Evolutionary conservation across 768 basidiomycete species (phyloP).

Genomic region (Gelatoporia subvermispora): DNA sequence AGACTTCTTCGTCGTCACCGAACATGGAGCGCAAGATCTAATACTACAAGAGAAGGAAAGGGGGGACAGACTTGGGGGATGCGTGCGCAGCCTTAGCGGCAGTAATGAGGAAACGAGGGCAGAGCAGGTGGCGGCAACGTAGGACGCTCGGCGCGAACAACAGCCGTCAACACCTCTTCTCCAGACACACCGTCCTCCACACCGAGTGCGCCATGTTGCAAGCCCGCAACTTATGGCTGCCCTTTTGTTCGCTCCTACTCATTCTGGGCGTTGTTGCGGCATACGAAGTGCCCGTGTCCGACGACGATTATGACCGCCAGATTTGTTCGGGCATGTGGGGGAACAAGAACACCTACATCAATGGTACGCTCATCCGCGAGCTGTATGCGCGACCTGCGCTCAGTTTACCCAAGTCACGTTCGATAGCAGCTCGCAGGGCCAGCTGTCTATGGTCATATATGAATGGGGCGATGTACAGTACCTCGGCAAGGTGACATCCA

Average conservation of each 20-base stretch:
- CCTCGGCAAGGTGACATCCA: constrained; percentile 67
- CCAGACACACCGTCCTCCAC: constrained; percentile 10
- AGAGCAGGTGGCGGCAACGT: constrained; percentile 2
- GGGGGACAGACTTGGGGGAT: constrained; percentile 1
- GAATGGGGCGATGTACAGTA: constrained; percentile 89
- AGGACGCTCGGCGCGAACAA: constrained; percentile 8
- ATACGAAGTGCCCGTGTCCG: constrained; percentile 62
- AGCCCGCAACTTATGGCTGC: constrained; percentile 16
- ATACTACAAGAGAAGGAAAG: background rate
- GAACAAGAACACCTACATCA: constrained; percentile 71
- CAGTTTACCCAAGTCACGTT: constrained; percentile 59
- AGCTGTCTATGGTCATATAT: constrained; percentile 91
- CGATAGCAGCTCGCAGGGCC: constrained; percentile 70
- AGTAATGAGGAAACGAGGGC: constrained; percentile 6
- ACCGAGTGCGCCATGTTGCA: constrained; percentile 17
- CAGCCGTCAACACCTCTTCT: constrained; percentile 18
- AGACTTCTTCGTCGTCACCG: constrained; percentile 84
- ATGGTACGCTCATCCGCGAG: constrained; percentile 46
- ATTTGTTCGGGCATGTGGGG: constrained; percentile 97
- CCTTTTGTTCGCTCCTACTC: constrained; percentile 27
- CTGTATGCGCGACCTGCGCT: constrained; percentile 11
- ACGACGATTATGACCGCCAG: constrained; percentile 82
- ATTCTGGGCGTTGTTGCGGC: constrained; percentile 35
- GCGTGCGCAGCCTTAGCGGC: constrained; percentile 10
- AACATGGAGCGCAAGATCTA: constrained; percentile 43